Evolutionary conservation across 345 rosid species (phyloP).

Genomic region (Pugionium cornutum): DNA sequence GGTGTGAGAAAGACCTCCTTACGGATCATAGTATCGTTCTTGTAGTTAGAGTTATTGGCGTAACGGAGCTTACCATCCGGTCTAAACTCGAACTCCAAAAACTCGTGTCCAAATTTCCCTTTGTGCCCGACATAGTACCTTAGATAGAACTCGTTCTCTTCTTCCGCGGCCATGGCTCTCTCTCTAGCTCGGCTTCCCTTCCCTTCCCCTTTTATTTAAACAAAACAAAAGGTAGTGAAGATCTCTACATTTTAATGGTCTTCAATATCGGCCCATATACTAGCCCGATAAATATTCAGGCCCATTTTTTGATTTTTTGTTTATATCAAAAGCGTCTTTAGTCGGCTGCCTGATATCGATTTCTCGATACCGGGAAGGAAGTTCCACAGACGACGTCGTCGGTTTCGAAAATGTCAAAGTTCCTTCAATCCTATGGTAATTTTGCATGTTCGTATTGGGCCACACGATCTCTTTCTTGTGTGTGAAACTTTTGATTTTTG

Average conservation of each 20-base stretch:
- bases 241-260: conserved; percentile 7
- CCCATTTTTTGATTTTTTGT: no score
- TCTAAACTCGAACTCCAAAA: conserved; percentile 96
- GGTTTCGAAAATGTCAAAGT: conserved; percentile 44
- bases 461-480: neutral
- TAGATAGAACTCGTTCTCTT: conserved; percentile 78
- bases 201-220: neutral
- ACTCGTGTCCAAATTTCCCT: conserved; percentile 98
- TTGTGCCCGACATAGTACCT: conserved; percentile 97
- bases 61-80: conserved; percentile 96
- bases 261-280: conserved; percentile 2
- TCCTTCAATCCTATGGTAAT: conserved; percentile 52
- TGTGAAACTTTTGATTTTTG: neutral
- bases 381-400: conserved; percentile 32
- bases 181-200: neutral
- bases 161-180: conserved; percentile 56
- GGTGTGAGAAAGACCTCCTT: conserved; percentile 97
- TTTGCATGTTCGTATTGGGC: neutral
- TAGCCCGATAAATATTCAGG: no score
- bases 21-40: conserved; percentile 98
- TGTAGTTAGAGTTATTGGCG: conserved; percentile 98
- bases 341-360: no score
- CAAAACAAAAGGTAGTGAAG: neutral
- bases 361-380: neutral
- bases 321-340: no score